Conservation (phyloP, 1,284 basidiomycete species). For the Boletus albobrunnescens region DNA sequence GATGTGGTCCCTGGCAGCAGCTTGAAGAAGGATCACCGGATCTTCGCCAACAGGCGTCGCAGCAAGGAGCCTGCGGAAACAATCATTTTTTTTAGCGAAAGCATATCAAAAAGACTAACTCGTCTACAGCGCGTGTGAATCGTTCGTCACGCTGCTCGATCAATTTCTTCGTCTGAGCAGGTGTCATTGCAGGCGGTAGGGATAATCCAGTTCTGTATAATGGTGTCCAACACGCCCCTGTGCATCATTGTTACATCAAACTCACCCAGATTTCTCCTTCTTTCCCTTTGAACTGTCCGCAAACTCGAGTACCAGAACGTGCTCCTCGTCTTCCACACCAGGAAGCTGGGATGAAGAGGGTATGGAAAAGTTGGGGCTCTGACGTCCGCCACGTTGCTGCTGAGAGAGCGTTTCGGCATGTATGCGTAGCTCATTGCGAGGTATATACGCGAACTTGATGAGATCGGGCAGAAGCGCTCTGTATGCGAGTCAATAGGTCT, state of each 20-base stretch:
- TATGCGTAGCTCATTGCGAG: slow-evolving; percentile 59
- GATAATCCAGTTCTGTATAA: slow-evolving; percentile 38
- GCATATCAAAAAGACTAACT: slow-evolving; percentile 41
- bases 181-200: slow-evolving; percentile 49
- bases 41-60: slow-evolving; percentile 56
- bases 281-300: slow-evolving; percentile 52
- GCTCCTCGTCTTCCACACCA: slow-evolving; percentile 45
- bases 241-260: neutral
- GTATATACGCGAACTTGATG: slow-evolving; percentile 80
- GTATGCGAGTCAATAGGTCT: neutral
- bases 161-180: slow-evolving; percentile 62
- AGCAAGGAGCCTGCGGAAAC: slow-evolving; percentile 50
- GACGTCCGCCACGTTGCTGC: slow-evolving; percentile 19
- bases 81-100: neutral
- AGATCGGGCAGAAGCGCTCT: slow-evolving; percentile 80
- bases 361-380: slow-evolving; percentile 42
- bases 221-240: neutral
- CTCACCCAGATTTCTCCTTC: slow-evolving; percentile 33
- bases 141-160: slow-evolving; percentile 69
- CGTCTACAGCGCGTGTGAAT: slow-evolving; percentile 68
- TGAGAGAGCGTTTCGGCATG: slow-evolving; percentile 41
- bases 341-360: slow-evolving; percentile 20
- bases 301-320: slow-evolving; percentile 74
- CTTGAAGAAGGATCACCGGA: slow-evolving; percentile 57
- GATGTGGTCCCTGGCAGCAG: slow-evolving; percentile 65